Conservation (phyloP, 148 eudicot species). For the Polygonum maritimum region DNA sequence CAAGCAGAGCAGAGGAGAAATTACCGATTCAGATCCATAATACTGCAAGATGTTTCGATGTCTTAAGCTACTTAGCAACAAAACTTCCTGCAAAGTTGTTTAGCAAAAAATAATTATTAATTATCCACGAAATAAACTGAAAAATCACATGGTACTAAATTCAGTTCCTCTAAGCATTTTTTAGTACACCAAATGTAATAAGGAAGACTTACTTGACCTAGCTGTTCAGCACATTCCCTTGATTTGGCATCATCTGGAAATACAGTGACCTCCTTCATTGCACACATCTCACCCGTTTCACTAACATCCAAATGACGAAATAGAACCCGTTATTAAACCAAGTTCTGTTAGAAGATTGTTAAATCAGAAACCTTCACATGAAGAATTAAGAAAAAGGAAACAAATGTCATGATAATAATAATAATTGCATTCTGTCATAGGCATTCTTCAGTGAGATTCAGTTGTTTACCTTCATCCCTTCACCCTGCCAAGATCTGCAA, state of each 20-base stretch:
- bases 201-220: slow-evolving; percentile 39
- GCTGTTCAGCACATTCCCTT: slow-evolving; percentile 42
- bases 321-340: neutral
- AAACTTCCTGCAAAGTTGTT: slow-evolving; percentile 33
- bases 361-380: neutral
- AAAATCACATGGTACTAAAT: neutral
- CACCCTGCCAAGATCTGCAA: slow-evolving; percentile 92
- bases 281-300: slow-evolving; percentile 60
- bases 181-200: neutral
- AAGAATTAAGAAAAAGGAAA: slow-evolving; percentile 6
- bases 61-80: slow-evolving; percentile 36
- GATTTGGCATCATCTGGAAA: slow-evolving; percentile 55
- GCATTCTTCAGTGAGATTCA: slow-evolving; percentile 11
- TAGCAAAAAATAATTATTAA: neutral
- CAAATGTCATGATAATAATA: slow-evolving; percentile 1
- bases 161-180: neutral
- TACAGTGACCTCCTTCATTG: slow-evolving; percentile 57
- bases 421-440: neutral
- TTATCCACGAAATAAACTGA: neutral
- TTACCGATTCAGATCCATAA: slow-evolving; percentile 42
- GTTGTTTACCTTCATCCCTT: slow-evolving; percentile 92
- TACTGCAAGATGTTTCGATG: slow-evolving; percentile 59
- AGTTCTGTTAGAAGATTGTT: neutral
- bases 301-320: slow-evolving; percentile 18
- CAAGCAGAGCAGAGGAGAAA: neutral